Evolutionary conservation across 257 asterid species (phyloP).

Genomic region (Nicotiana obtusifolia): DNA sequence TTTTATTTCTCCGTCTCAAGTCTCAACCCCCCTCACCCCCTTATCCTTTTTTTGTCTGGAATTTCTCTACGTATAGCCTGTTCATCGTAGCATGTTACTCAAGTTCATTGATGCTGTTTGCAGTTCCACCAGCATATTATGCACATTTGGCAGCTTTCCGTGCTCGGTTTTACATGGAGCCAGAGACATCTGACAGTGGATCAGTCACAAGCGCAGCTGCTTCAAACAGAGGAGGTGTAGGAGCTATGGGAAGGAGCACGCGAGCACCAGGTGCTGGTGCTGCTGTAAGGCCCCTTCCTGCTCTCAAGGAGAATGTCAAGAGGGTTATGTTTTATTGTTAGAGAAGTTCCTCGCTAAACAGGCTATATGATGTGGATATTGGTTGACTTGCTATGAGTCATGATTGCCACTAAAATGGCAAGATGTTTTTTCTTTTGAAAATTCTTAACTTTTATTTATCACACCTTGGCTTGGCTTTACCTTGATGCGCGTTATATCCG

Average conservation of each 20-base stretch:
- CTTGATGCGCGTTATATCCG: no score
- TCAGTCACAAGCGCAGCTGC: slow-evolving; percentile 56
- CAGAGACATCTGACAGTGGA: slow-evolving; percentile 79
- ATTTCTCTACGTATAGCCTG: neutral
- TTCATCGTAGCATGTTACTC: neutral
- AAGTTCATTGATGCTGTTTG: neutral
- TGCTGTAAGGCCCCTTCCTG: slow-evolving; percentile 87
- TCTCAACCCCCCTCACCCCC: neutral
- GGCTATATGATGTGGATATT: neutral
- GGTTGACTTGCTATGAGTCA: neutral
- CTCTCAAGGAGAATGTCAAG: slow-evolving; percentile 83
- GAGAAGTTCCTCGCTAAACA: neutral
- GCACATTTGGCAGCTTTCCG: slow-evolving; percentile 98
- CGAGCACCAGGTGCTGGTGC: slow-evolving; percentile 46
- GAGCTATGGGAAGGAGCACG: slow-evolving; percentile 43
- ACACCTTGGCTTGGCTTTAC: no score
- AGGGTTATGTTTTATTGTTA: slow-evolving; percentile 88
- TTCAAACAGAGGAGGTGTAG: slow-evolving; percentile 51
- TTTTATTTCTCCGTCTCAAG: neutral
- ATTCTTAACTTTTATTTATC: no score
- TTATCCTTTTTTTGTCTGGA: neutral
- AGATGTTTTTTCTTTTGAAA: no score
- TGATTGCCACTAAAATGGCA: neutral
- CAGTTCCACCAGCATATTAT: slow-evolving; percentile 98
- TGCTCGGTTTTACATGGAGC: slow-evolving; percentile 95